Conservation (phyloP, 495 filamentous ascomycete genomes). For the Penicillium flavigenum region DNA sequence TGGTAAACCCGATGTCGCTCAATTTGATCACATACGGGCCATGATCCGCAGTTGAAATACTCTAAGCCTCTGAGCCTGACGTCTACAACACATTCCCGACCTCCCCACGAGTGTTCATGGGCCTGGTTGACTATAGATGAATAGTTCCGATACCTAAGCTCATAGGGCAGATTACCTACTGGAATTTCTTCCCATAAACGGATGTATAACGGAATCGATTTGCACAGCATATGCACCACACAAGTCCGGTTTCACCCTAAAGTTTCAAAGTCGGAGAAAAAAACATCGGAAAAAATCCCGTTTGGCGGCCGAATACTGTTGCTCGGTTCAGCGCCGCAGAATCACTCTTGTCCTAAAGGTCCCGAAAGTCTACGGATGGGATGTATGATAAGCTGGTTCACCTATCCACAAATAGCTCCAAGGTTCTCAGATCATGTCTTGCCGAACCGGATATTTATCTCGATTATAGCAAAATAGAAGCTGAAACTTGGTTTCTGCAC, state of each 20-base stretch:
- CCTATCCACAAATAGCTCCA: constrained; percentile 9
- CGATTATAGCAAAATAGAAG: constrained; percentile 2
- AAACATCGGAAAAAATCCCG: background rate
- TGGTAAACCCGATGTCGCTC: constrained; percentile 18
- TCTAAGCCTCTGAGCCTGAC: constrained; percentile 4
- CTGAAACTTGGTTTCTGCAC: background rate
- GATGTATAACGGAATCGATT: constrained; percentile 23
- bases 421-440: constrained; percentile 7
- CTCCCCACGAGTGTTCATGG: background rate
- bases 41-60: constrained; percentile 8
- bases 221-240: constrained; percentile 4
- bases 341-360: background rate
- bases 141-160: constrained; percentile 9
- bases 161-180: constrained; percentile 16
- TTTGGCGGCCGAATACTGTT: background rate
- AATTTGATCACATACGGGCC: constrained; percentile 8
- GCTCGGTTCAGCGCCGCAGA: background rate
- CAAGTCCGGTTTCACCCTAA: constrained; percentile 6
- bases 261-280: background rate
- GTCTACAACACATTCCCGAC: background rate
- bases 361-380: constrained; percentile 10
- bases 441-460: constrained; percentile 10
- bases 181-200: constrained; percentile 13
- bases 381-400: constrained; percentile 17
- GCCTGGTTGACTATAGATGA: background rate